A percentile compares a stretch with the other conserved stretches of the same genome.
These are phyloP conservation scores for Daldinia bambusicola DNA, from an alignment of 495 filamentous ascomycete genomes.

Conservation along the genomic window DNA sequence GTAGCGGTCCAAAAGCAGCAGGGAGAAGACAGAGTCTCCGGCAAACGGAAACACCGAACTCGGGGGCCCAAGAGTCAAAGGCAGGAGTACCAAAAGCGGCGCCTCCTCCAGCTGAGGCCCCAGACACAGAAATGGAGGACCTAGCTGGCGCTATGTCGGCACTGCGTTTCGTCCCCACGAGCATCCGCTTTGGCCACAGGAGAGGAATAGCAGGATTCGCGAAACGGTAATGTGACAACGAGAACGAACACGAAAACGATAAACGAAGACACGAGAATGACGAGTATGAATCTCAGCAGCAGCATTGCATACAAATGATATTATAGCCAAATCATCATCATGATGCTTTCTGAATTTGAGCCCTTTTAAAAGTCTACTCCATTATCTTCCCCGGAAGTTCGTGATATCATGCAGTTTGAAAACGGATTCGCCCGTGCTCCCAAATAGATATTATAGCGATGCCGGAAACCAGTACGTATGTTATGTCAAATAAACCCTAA, in stretches of 20 bases:
- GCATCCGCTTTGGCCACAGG: constrained; percentile 75
- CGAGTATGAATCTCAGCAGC: constrained; percentile 12
- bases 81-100: constrained; percentile 11
- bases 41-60: constrained; percentile 31
- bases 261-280: constrained; percentile 28
- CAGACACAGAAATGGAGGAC: constrained; percentile 73
- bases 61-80: constrained; percentile 17
- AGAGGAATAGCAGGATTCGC: constrained; percentile 62
- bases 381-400: constrained; percentile 19
- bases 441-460: constrained; percentile 30
- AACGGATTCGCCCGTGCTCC: constrained; percentile 28
- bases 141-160: constrained; percentile 84
- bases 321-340: background rate
- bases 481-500: constrained; percentile 30
- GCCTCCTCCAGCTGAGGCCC: constrained; percentile 27
- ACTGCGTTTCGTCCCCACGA: constrained; percentile 82
- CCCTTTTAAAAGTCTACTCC: constrained; percentile 23
- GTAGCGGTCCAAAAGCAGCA: constrained; percentile 40
- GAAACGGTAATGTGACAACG: constrained; percentile 40
- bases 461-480: constrained; percentile 20
- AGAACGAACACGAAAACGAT: background rate
- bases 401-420: constrained; percentile 24
- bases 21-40: constrained; percentile 43
- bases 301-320: constrained; percentile 20
- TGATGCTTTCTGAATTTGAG: constrained; percentile 26